Conservation (phyloP, 805 yeast genomes). For the Kodamaea sagamina region DNA sequence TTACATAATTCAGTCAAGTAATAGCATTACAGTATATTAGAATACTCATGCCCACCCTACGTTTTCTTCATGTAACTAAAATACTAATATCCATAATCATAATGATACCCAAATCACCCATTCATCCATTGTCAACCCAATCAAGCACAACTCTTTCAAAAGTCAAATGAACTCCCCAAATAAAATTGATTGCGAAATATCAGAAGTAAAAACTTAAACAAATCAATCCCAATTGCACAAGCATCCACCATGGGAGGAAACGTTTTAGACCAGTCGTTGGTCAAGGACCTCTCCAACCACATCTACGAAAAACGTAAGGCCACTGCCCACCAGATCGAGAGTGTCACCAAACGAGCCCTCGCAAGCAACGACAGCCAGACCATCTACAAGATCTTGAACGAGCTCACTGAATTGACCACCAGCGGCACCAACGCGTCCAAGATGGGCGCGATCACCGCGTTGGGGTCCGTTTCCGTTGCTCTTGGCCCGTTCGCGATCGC, state of each 20-base stretch:
- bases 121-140: no score
- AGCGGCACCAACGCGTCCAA: conserved; percentile 72
- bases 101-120: no score
- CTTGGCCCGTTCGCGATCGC: conserved; percentile 85
- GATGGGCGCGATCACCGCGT: conserved; percentile 93
- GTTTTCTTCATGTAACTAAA: no score
- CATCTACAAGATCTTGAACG: conserved; percentile 65
- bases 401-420: conserved; percentile 73
- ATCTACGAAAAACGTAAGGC: conserved; percentile 50
- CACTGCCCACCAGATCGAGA: conserved; percentile 67
- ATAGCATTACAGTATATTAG: no score
- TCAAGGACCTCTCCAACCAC: conserved; percentile 47
- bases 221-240: background rate
- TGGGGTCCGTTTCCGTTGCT: conserved; percentile 95
- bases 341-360: conserved; percentile 68
- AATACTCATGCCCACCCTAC: no score
- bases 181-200: no score
- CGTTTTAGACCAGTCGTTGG: conserved; percentile 36
- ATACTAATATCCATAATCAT: no score
- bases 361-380: conserved; percentile 60
- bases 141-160: no score
- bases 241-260: conserved; percentile 14
- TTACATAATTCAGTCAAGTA: no score
- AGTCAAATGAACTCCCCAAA: no score
- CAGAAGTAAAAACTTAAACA: no score